phyloP scores from a whole-genome alignment of 129 eudicot species.

The Kitagawia praeruptora region DNA sequence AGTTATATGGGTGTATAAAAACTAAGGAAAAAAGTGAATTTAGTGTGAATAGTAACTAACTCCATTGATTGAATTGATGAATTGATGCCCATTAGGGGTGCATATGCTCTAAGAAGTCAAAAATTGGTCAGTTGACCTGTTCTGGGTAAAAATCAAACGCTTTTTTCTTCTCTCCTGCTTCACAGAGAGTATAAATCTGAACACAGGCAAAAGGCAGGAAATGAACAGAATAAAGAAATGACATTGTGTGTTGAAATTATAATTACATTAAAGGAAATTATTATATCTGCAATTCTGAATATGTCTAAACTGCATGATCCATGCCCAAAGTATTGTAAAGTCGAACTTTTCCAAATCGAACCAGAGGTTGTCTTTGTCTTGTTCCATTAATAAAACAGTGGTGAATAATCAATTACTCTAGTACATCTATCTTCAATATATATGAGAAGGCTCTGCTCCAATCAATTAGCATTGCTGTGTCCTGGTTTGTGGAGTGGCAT shows the following conservation, averaged over 20 bases:
- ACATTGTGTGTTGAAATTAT: constrained; percentile 6
- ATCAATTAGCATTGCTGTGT: constrained; percentile 73
- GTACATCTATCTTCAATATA: constrained; percentile 67
- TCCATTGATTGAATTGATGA: too few species aligned
- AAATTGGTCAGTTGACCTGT: constrained; percentile 39
- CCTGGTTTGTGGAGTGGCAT: constrained; percentile 59
- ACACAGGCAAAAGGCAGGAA: background rate
- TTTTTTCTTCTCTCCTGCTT: constrained; percentile 79
- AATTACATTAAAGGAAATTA: background rate
- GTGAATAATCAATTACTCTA: constrained; percentile 63
- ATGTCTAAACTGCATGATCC: background rate
- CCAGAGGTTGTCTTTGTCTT: constrained; percentile 79
- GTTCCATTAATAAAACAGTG: constrained; percentile 97
- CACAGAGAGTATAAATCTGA: constrained; percentile 42
- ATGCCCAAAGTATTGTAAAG: constrained; percentile 39
- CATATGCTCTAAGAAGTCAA: too few species aligned
- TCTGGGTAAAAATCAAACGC: constrained; percentile 61
- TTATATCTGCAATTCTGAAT: background rate
- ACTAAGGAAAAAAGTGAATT: too few species aligned
- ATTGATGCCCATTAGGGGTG: too few species aligned
- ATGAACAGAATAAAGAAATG: background rate
- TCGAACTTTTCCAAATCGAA: constrained; percentile 88
- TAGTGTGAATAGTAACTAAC: too few species aligned
- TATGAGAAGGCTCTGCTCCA: constrained; percentile 77
- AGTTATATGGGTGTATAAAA: too few species aligned